phyloP scores from a whole-genome alignment of 805 yeast species.

The Kazachstania viticola region DNA sequence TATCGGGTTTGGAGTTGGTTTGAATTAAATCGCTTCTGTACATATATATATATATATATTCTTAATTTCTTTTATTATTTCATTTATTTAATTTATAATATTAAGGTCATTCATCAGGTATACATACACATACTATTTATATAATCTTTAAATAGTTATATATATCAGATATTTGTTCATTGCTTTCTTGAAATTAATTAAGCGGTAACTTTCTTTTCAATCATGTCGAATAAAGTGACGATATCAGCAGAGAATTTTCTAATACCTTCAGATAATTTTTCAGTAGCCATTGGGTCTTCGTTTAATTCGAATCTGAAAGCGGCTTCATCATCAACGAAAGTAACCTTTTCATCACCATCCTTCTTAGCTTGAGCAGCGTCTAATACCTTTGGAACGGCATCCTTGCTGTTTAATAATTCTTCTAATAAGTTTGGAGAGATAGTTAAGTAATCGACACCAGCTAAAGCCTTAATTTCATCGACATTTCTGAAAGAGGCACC shows the following conservation, averaged over 20 bases:
- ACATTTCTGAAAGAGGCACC: constrained; percentile 99
- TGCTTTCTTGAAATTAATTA: no score
- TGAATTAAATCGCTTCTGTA: constrained; percentile 4
- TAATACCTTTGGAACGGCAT: constrained; percentile 69
- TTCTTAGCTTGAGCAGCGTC: constrained; percentile 51
- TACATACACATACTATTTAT: no score
- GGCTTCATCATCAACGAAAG: constrained; percentile 76
- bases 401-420: constrained; percentile 69
- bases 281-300: constrained; percentile 97
- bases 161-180: no score
- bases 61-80: no score
- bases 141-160: no score
- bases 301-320: constrained; percentile 80
- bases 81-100: no score
- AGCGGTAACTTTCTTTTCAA: constrained; percentile 45
- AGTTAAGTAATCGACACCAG: constrained; percentile 95
- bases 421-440: constrained; percentile 89
- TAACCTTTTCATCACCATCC: constrained; percentile 50
- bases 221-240: constrained; percentile 57
- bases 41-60: neutral
- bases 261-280: constrained; percentile 94
- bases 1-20: constrained; percentile 37
- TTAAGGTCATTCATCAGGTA: no score
- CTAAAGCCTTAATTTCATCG: constrained; percentile 91
- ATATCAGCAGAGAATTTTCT: constrained; percentile 92